These are phyloP conservation scores for Hanseniaspora uvarum DNA, from an alignment of 1,139 yeast species.

Conservation along the genomic window DNA sequence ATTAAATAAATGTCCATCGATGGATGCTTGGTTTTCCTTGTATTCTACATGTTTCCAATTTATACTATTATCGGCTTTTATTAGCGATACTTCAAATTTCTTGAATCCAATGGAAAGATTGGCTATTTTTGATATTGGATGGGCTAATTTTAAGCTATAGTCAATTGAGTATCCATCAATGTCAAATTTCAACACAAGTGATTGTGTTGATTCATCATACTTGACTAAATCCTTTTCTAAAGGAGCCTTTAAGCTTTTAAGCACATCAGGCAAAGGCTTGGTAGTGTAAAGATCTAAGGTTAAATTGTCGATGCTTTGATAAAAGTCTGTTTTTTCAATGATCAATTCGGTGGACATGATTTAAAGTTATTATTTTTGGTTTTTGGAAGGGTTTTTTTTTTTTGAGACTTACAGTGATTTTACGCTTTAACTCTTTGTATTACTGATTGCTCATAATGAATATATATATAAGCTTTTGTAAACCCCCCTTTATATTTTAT, in stretches of 20 bases:
- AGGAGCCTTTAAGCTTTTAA: slow-evolving; percentile 1
- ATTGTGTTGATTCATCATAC: slow-evolving; percentile 1
- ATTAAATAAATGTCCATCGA: slow-evolving; percentile 7
- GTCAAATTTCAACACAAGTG: slow-evolving; percentile 1
- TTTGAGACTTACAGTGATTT: too few species aligned
- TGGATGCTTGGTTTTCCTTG: slow-evolving; percentile 13
- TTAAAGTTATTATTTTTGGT: neutral
- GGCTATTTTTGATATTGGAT: slow-evolving; percentile 38
- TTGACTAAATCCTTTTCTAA: neutral
- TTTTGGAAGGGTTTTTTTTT: neutral
- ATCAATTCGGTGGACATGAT: neutral
- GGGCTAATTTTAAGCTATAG: slow-evolving; percentile 43
- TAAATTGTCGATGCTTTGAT: slow-evolving; percentile 49
- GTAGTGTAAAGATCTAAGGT: slow-evolving; percentile 67
- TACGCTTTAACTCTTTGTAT: too few species aligned
- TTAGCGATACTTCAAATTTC: slow-evolving; percentile 55
- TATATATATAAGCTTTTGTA: neutral
- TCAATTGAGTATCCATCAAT: slow-evolving; percentile 29
- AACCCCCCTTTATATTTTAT: neutral
- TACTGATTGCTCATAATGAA: too few species aligned
- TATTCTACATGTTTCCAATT: slow-evolving; percentile 36
- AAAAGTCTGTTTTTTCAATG: slow-evolving; percentile 58
- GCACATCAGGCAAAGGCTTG: slow-evolving; percentile 34
- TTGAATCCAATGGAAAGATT: slow-evolving; percentile 46
- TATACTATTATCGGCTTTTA: slow-evolving; percentile 27